phyloP scores from a whole-genome alignment of 371 early-diverging fungal species.

The Saksenaea oblongispora region DNA sequence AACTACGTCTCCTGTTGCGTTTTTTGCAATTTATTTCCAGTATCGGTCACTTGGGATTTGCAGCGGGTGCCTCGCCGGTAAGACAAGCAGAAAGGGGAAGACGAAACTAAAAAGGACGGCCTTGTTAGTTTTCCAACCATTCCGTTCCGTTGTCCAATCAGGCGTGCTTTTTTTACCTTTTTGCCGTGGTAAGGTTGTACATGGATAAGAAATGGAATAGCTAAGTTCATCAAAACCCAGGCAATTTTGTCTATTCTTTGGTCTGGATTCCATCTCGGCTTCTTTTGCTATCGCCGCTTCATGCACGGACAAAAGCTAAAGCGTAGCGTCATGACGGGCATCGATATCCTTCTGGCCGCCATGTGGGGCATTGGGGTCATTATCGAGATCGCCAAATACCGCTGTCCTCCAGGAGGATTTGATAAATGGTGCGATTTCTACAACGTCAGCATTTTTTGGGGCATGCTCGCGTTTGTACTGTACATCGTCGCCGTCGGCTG shows the following conservation, averaged over 20 bases:
- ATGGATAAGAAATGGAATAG: conserved; percentile 9
- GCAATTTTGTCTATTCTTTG: conserved; percentile 52
- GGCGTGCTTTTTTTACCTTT: conserved; percentile 47
- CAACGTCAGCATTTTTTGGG: conserved; percentile 59
- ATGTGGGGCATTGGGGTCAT: conserved; percentile 61
- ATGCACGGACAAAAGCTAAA: conserved; percentile 46
- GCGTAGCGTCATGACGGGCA: conserved; percentile 44
- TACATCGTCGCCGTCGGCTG: conserved; percentile 49
- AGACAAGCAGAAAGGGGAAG: conserved; percentile 7
- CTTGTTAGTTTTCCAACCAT: conserved; percentile 30
- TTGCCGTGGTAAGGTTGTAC: conserved; percentile 40
- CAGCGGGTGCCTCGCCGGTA: conserved; percentile 54
- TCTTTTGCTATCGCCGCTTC: conserved; percentile 49
- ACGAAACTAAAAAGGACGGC: not conserved
- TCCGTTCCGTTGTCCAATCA: conserved; percentile 36
- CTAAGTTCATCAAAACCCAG: conserved; percentile 12
- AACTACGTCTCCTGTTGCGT: conserved; percentile 36
- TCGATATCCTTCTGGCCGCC: conserved; percentile 52
- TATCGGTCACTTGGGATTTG: conserved; percentile 51
- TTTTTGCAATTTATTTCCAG: conserved; percentile 35
- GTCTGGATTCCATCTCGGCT: conserved; percentile 44
- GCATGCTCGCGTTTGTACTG: conserved; percentile 46
- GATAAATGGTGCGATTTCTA: conserved; percentile 58
- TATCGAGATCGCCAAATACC: conserved; percentile 54
- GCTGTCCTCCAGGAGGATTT: conserved; percentile 47